A percentile compares a stretch with the other conserved stretches of the same genome.
Evolutionary conservation across 345 rosid species (phyloP).

Genomic region (Populus nigra): DNA sequence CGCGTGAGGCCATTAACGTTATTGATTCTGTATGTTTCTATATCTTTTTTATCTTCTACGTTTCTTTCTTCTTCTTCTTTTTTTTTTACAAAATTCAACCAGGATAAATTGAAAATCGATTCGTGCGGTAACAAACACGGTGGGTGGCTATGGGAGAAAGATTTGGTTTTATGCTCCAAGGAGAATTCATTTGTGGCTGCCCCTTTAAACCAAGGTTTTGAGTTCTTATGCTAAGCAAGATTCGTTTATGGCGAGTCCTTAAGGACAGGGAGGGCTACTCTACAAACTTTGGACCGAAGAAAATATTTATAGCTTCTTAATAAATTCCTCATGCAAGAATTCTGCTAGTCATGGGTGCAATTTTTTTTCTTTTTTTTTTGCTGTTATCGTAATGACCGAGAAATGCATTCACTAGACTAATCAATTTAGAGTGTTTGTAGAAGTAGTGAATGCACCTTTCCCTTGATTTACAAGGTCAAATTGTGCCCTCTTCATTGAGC

Average conservation of each 20-base stretch:
- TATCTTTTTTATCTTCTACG: not conserved
- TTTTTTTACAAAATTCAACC: not conserved
- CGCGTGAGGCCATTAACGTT: constrained; percentile 76
- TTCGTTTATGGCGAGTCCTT: not conserved
- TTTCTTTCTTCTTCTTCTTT: not conserved
- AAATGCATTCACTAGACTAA: not conserved
- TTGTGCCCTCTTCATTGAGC: not conserved
- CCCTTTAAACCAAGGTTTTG: not conserved
- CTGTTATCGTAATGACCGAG: not conserved
- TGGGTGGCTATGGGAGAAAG: not conserved
- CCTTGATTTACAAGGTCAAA: not conserved
- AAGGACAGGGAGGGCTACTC: not conserved
- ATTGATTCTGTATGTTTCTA: constrained; percentile 66
- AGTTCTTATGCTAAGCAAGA: not conserved
- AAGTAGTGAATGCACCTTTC: not conserved
- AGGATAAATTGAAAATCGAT: not conserved
- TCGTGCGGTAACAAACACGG: not conserved
- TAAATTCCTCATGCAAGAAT: not conserved
- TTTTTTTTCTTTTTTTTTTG: not conserved
- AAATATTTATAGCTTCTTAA: not conserved
- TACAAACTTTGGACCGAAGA: not conserved
- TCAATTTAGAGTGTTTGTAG: not conserved
- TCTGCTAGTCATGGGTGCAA: not conserved
- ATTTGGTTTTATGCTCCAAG: not conserved
- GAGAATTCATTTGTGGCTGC: not conserved